Evolutionary conservation across 768 basidiomycete species (phyloP).

Genomic region (Neoboletus subvelutipes): DNA sequence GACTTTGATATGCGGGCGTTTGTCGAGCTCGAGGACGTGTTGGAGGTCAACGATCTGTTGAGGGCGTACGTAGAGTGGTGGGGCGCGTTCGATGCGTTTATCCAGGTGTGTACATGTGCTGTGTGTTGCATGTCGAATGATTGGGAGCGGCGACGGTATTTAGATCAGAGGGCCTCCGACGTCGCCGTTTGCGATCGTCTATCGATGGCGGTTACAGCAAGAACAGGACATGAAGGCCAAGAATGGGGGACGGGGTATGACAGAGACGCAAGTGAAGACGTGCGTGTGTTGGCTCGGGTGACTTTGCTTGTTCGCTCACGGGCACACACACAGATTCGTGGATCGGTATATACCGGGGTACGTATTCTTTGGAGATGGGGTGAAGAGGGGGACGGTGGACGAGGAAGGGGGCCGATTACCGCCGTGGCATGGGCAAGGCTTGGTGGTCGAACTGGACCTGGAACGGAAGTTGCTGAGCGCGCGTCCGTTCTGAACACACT

Average conservation of each 20-base stretch:
- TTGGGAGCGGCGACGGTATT: too few species aligned
- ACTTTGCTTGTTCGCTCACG: not conserved
- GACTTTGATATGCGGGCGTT: conserved; percentile 37
- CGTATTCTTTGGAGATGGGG: conserved; percentile 74
- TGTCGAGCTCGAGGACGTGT: conserved; percentile 51
- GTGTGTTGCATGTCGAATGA: not conserved
- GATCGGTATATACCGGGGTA: conserved; percentile 95
- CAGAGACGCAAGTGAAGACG: conserved; percentile 71
- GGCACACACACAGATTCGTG: conserved; percentile 63
- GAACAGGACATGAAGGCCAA: conserved; percentile 84
- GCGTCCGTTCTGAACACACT: conserved; percentile 41
- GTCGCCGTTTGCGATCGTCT: conserved; percentile 55
- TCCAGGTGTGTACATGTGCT: conserved; percentile 54
- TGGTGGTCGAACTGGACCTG: conserved; percentile 56
- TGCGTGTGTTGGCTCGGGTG: conserved; percentile 17
- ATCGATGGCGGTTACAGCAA: conserved; percentile 87
- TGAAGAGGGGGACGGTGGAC: conserved; percentile 35
- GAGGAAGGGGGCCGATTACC: conserved; percentile 20
- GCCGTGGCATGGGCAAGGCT: conserved; percentile 48
- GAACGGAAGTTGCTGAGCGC: conserved; percentile 46
- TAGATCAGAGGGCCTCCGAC: conserved; percentile 41
- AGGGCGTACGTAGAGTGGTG: conserved; percentile 65
- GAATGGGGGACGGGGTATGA: conserved; percentile 89
- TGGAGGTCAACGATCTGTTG: conserved; percentile 63
- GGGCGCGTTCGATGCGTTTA: conserved; percentile 66